A percentile compares a stretch with the other conserved stretches of the same genome.
phyloP scores from a whole-genome alignment of 371 early-diverging fungal genomes.

The Zopfochytrium polystomum region DNA sequence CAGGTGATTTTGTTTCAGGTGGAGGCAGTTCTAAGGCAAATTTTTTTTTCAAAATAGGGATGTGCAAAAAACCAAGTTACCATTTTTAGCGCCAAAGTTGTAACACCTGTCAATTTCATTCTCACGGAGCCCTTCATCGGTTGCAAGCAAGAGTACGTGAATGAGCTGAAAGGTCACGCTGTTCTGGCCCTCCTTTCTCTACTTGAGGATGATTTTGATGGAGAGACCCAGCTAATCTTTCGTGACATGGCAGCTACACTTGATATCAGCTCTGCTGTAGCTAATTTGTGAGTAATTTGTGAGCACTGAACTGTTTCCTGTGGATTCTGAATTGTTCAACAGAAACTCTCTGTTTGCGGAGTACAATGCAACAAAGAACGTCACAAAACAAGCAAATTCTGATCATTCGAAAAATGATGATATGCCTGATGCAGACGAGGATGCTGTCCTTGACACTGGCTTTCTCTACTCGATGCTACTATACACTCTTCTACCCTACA shows the following conservation, averaged over 20 bases:
- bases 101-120: constrained; percentile 52
- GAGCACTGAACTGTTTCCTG: not conserved
- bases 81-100: constrained; percentile 54
- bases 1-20: constrained; percentile 15
- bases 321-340: not conserved
- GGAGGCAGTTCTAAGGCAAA: not conserved
- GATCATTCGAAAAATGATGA: not conserved
- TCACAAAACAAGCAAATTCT: not conserved
- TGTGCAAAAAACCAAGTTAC: constrained; percentile 39
- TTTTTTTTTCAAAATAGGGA: constrained; percentile 31
- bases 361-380: constrained; percentile 1
- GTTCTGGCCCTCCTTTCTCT: constrained; percentile 50
- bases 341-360: constrained; percentile 2
- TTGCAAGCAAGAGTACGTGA: constrained; percentile 28
- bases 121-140: constrained; percentile 32
- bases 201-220: constrained; percentile 53
- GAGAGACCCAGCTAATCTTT: constrained; percentile 48
- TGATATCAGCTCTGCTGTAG: constrained; percentile 37
- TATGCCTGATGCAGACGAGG: not conserved
- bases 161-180: constrained; percentile 53
- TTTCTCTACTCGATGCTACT: constrained; percentile 32
- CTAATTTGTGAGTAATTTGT: constrained; percentile 16
- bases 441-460: constrained; percentile 11
- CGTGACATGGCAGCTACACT: constrained; percentile 49
- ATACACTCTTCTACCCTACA: constrained; percentile 25